phyloP scores from a whole-genome alignment of 768 basidiomycete genomes.

The Pholiota microspora region DNA sequence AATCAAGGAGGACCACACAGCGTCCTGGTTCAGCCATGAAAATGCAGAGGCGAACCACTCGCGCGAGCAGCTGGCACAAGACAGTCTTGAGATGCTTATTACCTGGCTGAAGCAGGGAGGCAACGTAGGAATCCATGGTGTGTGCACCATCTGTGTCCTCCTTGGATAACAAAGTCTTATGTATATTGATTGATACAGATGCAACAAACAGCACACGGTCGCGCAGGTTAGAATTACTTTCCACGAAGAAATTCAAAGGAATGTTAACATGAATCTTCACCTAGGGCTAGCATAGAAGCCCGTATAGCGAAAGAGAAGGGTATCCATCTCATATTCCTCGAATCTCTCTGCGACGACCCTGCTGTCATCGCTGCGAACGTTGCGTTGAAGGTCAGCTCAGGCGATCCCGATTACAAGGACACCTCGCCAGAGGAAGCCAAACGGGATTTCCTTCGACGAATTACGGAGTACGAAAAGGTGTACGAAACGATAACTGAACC shows the following conservation, averaged over 20 bases:
- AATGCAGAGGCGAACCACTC: constrained; percentile 74
- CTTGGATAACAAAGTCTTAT: too few species aligned
- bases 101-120: constrained; percentile 93
- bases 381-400: constrained; percentile 91
- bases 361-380: constrained; percentile 94
- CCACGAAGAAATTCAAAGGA: not conserved
- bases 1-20: constrained; percentile 87
- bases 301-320: constrained; percentile 87
- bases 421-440: constrained; percentile 83
- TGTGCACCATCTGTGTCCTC: too few species aligned
- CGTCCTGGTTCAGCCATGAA: constrained; percentile 85
- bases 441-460: constrained; percentile 86
- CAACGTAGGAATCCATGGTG: constrained; percentile 98
- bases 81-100: constrained; percentile 93
- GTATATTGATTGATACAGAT: constrained; percentile 46
- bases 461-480: constrained; percentile 89
- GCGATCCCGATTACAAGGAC: constrained; percentile 97
- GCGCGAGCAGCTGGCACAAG: constrained; percentile 83
- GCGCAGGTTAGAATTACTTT: constrained; percentile 52
- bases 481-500: constrained; percentile 96
- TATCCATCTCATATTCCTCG: constrained; percentile 88
- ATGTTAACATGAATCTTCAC: not conserved
- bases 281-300: constrained; percentile 77
- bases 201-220: constrained; percentile 89
- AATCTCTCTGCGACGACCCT: constrained; percentile 93